These are phyloP conservation scores for Penicillium odoratum DNA, from an alignment of 495 filamentous ascomycete species.

Conservation along the genomic window DNA sequence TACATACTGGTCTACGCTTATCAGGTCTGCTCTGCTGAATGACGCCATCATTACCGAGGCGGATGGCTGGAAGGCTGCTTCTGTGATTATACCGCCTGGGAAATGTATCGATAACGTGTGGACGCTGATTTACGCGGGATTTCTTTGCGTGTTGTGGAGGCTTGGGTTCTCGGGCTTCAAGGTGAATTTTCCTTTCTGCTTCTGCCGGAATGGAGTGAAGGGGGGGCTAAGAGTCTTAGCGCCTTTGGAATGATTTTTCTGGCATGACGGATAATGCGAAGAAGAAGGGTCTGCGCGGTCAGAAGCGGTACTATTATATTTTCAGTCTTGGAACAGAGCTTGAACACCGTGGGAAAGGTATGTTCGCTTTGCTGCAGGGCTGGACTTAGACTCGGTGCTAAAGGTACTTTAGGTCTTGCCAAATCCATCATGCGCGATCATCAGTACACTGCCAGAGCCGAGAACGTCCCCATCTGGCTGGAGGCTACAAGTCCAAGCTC, in stretches of 20 bases:
- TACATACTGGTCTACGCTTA: constrained; percentile 23
- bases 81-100: constrained; percentile 26
- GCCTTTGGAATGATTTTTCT: constrained; percentile 29
- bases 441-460: constrained; percentile 18
- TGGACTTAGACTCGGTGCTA: not conserved
- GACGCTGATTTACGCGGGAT: constrained; percentile 25
- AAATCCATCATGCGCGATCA: constrained; percentile 26
- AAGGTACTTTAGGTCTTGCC: constrained; percentile 22
- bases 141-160: constrained; percentile 23
- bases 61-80: constrained; percentile 29
- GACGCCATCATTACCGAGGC: constrained; percentile 29
- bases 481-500: constrained; percentile 28
- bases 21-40: constrained; percentile 29
- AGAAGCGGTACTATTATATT: constrained; percentile 29
- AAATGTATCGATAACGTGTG: constrained; percentile 22
- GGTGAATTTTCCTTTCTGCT: constrained; percentile 11
- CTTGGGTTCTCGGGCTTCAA: constrained; percentile 25
- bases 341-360: constrained; percentile 31
- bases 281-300: constrained; percentile 22
- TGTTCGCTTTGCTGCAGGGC: not conserved
- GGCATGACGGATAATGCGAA: constrained; percentile 31
- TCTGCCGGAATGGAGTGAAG: no score
- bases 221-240: constrained; percentile 9
- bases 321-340: constrained; percentile 31
- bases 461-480: constrained; percentile 33